These are phyloP conservation scores for Talaromyces pinophilus DNA, from an alignment of 2,329 filamentous ascomycete genomes.

Conservation along the genomic window DNA sequence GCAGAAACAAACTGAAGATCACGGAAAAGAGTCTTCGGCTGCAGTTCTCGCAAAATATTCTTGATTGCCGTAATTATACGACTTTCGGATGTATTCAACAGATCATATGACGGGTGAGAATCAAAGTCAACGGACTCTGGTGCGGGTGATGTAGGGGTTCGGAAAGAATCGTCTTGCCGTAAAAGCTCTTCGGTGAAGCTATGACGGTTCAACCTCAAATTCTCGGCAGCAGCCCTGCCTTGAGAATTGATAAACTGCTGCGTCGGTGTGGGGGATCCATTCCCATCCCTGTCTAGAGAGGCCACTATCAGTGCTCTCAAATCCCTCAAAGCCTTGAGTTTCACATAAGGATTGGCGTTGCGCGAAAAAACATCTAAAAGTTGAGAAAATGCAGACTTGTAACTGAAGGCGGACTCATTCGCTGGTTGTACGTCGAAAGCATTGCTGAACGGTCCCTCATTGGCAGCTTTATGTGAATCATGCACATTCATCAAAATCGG, in stretches of 20 bases:
- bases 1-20: conserved; percentile 73
- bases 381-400: conserved; percentile 74
- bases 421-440: conserved; percentile 31
- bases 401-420: conserved; percentile 64
- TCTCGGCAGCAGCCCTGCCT: conserved; percentile 19
- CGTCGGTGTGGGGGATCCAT: conserved; percentile 28
- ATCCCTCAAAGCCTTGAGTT: conserved; percentile 80
- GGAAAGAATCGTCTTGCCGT: conserved; percentile 26
- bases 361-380: conserved; percentile 84
- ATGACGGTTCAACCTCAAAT: conserved; percentile 30
- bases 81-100: conserved; percentile 59
- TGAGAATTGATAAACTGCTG: conserved; percentile 16
- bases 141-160: conserved; percentile 30
- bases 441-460: conserved; percentile 10
- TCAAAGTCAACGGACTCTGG: conserved; percentile 36
- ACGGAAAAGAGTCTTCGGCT: conserved; percentile 78
- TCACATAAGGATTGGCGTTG: conserved; percentile 82
- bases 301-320: conserved; percentile 79
- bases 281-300: conserved; percentile 63
- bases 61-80: conserved; percentile 66
- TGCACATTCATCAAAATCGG: conserved; percentile 21
- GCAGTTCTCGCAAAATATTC: conserved; percentile 66
- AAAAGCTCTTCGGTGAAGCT: conserved; percentile 36
- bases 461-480: neutral
- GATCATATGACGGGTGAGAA: conserved; percentile 45